Base-by-base conservation (phyloP, 768 basidiomycete genomes). In the Termitomyces sp. region DNA sequence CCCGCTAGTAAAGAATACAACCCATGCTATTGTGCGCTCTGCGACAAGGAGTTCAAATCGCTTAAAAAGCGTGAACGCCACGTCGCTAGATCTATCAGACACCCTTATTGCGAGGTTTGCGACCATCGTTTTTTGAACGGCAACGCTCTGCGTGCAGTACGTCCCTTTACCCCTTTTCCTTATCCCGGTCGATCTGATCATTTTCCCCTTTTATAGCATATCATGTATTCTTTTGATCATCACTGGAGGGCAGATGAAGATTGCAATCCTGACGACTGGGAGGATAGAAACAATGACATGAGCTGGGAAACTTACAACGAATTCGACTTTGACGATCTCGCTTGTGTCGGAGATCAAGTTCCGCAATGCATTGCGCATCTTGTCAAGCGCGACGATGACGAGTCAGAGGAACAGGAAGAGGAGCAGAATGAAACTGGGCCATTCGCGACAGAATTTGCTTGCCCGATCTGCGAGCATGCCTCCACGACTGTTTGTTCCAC, bases 401-500 rank as follows among this genome's bases (percentile, higher is more conserved):
- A 37, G n/a, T n/a, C n/a, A 25, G 45, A 48, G 32, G 45, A 48
- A 3, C 39, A 35, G 35, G 47, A 54, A 30, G 47, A 54, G n/a
- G 59, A 61, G 32, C 27, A 58, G 19, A 48, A 61, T 17, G 53
- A 57, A 23, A 34, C 50, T 5, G 54, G 57, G 3, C 34, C 37
- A 0, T 39, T 45, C 1, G 54, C 41, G 45, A 37, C 50, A 11
- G 49, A 58, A 2, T 61, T 61, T 1, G 19, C 45, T 27, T 61
- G 60, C 37, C 57, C 60, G 0, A 42, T 61, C 14, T 61, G 60
- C 27, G 32, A 48, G 17, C 44, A 42, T 4, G n/a, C 25, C 2
- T 41, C 60, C 3, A 41, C 49, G 2, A 55, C 50, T 14, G 40
- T 58, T 0, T 61, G 57, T 16, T 55, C 60, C 9, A 61, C 56